Conservation (phyloP, 148 eudicot genomes). For the Nepenthes gracilis region DNA sequence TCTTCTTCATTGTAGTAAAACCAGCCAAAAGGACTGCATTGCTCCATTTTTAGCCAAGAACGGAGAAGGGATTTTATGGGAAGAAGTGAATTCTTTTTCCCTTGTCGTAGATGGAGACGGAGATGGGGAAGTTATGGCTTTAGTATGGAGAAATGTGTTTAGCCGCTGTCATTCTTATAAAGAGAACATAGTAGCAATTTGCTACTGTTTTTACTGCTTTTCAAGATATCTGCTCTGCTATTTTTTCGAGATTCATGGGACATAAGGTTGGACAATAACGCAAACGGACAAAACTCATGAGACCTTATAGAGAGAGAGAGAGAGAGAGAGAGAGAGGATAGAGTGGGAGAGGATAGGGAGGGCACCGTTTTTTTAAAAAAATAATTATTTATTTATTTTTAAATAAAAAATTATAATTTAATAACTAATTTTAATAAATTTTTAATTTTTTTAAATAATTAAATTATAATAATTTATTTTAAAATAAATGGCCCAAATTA, state of each 20-base stretch:
- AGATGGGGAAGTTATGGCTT: background rate
- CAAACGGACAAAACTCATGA: too few species aligned
- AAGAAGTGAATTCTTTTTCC: background rate
- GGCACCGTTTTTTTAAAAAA: too few species aligned
- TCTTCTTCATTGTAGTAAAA: constrained; percentile 30
- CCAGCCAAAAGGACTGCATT: constrained; percentile 45
- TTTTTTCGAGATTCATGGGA: constrained; percentile 34
- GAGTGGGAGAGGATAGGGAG: too few species aligned
- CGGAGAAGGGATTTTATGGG: background rate
- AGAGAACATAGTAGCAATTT: constrained; percentile 5
- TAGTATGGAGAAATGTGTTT: constrained; percentile 2
- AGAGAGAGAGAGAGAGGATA: too few species aligned
- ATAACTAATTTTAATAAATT: too few species aligned
- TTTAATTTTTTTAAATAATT: too few species aligned
- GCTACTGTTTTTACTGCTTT: constrained; percentile 15
- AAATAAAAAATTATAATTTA: too few species aligned
- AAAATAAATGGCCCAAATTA: too few species aligned
- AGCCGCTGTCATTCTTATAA: constrained; percentile 17
- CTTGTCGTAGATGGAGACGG: background rate
- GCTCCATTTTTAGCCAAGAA: constrained; percentile 24
- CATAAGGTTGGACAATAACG: constrained; percentile 3
- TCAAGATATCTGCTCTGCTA: constrained; percentile 20
- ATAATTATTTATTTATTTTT: too few species aligned
- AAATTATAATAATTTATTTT: too few species aligned
- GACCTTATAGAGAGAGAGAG: too few species aligned